Percentiles rank a stretch among this genome's conserved stretches.
Conservation (phyloP, 306 rosid species). For the Vigna reflexopilosa region DNA sequence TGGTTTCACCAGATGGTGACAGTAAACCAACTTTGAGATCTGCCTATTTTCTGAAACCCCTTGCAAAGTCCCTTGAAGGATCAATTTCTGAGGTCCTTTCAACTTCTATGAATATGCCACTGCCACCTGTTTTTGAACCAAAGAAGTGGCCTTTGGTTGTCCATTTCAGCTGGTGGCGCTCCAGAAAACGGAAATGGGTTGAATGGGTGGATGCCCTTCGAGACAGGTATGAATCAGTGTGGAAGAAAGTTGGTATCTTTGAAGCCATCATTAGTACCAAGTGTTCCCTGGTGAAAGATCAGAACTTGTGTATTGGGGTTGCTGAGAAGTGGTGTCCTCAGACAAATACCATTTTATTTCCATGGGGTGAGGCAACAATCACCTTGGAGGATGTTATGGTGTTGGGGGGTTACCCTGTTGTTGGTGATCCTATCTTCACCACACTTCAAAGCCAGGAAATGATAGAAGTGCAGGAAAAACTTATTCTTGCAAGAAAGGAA, state of each 20-base stretch:
- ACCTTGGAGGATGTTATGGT: slow-evolving; percentile 66
- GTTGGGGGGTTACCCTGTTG: slow-evolving; percentile 57
- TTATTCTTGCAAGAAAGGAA: slow-evolving; percentile 26
- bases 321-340: slow-evolving; percentile 55
- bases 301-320: slow-evolving; percentile 38
- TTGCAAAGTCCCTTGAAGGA: slow-evolving; percentile 24
- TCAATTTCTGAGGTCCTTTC: slow-evolving; percentile 4
- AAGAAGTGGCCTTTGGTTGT: slow-evolving; percentile 38
- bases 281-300: neutral
- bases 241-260: slow-evolving; percentile 56
- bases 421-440: slow-evolving; percentile 47
- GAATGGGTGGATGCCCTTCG: slow-evolving; percentile 50
- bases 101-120: neutral
- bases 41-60: slow-evolving; percentile 57
- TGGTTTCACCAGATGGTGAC: slow-evolving; percentile 64
- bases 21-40: slow-evolving; percentile 47
- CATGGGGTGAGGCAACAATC: slow-evolving; percentile 62
- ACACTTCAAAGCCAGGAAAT: slow-evolving; percentile 39
- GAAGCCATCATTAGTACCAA: slow-evolving; percentile 56
- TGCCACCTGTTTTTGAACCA: slow-evolving; percentile 10
- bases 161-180: slow-evolving; percentile 45
- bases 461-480: slow-evolving; percentile 39
- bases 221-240: slow-evolving; percentile 39
- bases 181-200: slow-evolving; percentile 27
- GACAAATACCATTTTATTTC: slow-evolving; percentile 55